Base-by-base conservation (phyloP, 148 eudicot species). In the Persicaria tinctoria region DNA sequence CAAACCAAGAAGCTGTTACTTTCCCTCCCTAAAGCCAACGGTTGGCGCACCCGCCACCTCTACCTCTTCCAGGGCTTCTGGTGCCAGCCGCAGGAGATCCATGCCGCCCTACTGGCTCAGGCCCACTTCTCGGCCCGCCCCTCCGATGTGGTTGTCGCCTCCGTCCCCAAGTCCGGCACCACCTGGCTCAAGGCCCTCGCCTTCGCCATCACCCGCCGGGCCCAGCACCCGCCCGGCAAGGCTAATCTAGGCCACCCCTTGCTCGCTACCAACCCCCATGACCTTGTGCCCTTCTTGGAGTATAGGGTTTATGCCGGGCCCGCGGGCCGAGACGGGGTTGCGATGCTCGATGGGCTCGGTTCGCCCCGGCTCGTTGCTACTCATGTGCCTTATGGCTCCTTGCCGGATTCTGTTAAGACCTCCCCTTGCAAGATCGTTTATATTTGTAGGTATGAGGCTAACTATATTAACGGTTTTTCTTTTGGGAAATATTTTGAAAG, bases 31-130 rank as follows among this genome's bases (percentile, higher is more conserved):
- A 60, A 46, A 12, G 70, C 5, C 32, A 78, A 68, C 41, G 77
- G 64, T 8, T 51, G 63, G 51, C 57, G 68, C 9, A 75, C 64
- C 53, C 62, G 63, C 41, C 23, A 51, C 62, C 76, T 74, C 47
- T 73, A 69, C 68, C 44, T 74, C 32, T 75, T 74, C 51, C 78
- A 79, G 49, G 72, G 64, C 48, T 79, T 79, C 18, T 79, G 79
- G 76, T 79, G 82, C 38, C 79, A 69, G 4, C 59, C 68, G 1
- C 46, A 38, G 48, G 23, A 46, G 23, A 23, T 63, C 44, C 49
- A 75, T 3, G 53, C 73, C 12, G 76, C 55, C 11, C 63, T 70
- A 44, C 38, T 20, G 57, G 53, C 73, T 23, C 76, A 80, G 38
- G 47, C n/a, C 4, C 79, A 73, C 51, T 76, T 72, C 50, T 13